These are phyloP conservation scores for Crataegus laevigata DNA, from an alignment of 306 rosid genomes.

Conservation along the genomic window DNA sequence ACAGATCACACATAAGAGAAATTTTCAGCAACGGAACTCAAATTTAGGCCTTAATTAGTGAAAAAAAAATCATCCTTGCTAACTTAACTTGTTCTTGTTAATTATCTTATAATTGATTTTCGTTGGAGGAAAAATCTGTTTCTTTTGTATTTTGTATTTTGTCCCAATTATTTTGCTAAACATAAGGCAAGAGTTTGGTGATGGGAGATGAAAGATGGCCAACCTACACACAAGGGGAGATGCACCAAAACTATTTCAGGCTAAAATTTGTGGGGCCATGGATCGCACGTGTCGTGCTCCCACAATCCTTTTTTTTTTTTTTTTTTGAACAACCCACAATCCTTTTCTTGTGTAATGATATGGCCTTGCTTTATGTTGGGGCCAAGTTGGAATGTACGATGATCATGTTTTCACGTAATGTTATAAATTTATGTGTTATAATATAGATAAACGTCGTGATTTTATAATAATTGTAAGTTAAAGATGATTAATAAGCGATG, in stretches of 20 bases:
- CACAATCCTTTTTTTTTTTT: neutral
- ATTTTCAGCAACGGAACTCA: too few species aligned
- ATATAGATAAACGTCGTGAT: rapidly evolving
- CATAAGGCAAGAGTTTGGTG: neutral
- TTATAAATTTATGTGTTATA: too few species aligned
- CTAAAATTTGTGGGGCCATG: neutral
- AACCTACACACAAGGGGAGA: slow-evolving; percentile 2
- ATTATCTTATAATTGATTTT: too few species aligned
- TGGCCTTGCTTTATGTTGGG: neutral
- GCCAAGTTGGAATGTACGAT: neutral
- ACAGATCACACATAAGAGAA: too few species aligned
- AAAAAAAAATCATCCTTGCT: slow-evolving; percentile 8
- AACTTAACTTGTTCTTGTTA: too few species aligned
- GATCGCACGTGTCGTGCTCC: neutral
- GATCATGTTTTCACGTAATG: too few species aligned
- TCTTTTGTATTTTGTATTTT: too few species aligned
- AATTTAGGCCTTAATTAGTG: too few species aligned
- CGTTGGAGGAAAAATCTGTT: too few species aligned
- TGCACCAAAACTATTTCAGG: neutral
- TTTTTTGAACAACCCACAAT: neutral
- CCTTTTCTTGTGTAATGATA: neutral
- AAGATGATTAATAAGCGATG: too few species aligned
- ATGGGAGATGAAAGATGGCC: neutral
- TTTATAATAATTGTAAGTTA: too few species aligned
- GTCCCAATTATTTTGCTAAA: too few species aligned